Conservation (phyloP, 345 rosid genomes). For the Durio zibethinus region DNA sequence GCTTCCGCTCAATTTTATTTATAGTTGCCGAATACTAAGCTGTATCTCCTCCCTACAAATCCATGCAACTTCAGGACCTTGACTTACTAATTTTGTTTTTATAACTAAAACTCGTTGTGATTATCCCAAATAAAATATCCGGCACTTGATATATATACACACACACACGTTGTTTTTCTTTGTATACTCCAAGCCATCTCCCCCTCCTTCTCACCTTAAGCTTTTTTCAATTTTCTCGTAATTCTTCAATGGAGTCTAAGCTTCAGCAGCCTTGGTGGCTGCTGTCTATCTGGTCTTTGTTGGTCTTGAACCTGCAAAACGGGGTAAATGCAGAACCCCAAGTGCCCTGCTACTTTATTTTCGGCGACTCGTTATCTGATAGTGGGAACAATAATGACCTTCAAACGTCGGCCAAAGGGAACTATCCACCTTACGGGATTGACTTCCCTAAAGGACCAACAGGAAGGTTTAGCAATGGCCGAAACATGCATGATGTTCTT, state of each 20-base stretch:
- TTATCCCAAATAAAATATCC: too few relatives aligned
- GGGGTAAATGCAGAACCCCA: constrained; percentile 17
- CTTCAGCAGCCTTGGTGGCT: neutral
- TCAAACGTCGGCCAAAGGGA: constrained; percentile 42
- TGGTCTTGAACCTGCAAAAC: neutral
- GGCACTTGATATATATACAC: too few relatives aligned
- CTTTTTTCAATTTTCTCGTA: neutral
- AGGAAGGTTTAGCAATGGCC: constrained; percentile 64
- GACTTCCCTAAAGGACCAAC: constrained; percentile 53
- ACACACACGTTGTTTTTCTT: neutral
- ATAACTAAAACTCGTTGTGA: too few relatives aligned
- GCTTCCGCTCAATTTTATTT: too few relatives aligned
- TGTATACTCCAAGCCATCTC: neutral
- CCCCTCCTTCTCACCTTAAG: neutral
- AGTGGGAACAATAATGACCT: constrained; percentile 61
- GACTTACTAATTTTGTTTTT: too few relatives aligned
- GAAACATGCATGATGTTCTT: constrained; percentile 42
- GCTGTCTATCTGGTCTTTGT: neutral
- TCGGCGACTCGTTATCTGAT: constrained; percentile 62
- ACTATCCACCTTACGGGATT: constrained; percentile 60
- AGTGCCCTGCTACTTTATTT: constrained; percentile 55
- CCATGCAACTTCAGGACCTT: too few relatives aligned
- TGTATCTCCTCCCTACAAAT: too few relatives aligned
- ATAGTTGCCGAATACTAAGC: too few relatives aligned
- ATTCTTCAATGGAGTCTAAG: neutral